Evolutionary conservation across 192 early-diverging fungal genomes (phyloP), one percentile per base, ranked within the genome.

Genomic region (Backusella tarrabulga): DNA sequence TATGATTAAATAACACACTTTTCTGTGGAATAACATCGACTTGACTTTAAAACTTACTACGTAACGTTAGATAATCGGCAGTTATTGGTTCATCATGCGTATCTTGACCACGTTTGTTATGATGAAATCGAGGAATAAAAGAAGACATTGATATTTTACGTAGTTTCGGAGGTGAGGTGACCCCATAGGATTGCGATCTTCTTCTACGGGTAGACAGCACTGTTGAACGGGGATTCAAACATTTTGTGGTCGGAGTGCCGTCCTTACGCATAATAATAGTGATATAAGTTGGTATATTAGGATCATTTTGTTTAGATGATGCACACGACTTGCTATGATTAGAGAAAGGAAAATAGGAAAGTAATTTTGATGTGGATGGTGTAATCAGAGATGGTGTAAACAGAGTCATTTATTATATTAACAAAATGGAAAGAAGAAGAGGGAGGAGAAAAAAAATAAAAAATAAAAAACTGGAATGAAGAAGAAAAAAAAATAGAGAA

Each of bases 231-330:
- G 46, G 70, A 44, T 56, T 68, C 36, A 72, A 42, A 52, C 70
- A 77, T 77, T 77, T 77, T 7, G 76, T 67, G 15, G 60, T 70
- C 4, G 76, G 76, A 34, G 60, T 50, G 23, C 76, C 76, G 71
- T 77, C 76, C 46, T 77, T 77, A 15, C 44, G 52, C 34, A 77
- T 56, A 11, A 77, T 23, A 17, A 77, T 77, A 1, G 68, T 70
- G 29, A 77, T 72, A 67, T 66, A 77, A 19, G 68, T 66, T 40
- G 76, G 76, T 34, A 66, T 75, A 50, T 34, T 76, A 4, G 35
- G 56, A 23, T 54, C 56, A 8, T 67, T 46, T 34, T 29, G 26
- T 11, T 68, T 69, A 14, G 67, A 76, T 34, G 75, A 40, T 6
- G 21, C 8, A 21, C 21, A 15, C n/a, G 23, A 63, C 8, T 66